Conservation (phyloP, 2,329 filamentous ascomycete genomes). For the Colletotrichum truncatum region DNA sequence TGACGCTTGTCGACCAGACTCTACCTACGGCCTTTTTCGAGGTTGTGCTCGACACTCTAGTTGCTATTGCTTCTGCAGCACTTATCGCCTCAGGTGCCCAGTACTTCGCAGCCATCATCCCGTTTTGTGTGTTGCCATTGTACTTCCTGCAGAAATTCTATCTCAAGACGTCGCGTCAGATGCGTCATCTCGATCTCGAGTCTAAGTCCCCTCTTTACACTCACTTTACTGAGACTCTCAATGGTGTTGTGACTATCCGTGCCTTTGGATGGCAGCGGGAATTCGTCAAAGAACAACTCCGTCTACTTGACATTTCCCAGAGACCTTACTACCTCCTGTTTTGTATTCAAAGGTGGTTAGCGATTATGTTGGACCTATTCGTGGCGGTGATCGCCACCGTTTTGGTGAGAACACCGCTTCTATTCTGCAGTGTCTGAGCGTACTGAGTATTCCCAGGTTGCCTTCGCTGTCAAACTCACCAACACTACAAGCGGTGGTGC, state of each 20-base stretch:
- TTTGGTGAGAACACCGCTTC: conserved; percentile 41
- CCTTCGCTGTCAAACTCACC: conserved; percentile 46
- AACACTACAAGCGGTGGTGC: not conserved
- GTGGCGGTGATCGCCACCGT: conserved; percentile 55
- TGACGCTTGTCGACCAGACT: conserved; percentile 35
- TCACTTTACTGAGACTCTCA: conserved; percentile 54
- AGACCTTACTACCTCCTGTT: conserved; percentile 65
- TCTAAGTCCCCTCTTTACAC: conserved; percentile 47
- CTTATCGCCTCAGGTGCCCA: conserved; percentile 35
- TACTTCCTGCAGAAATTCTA: conserved; percentile 47
- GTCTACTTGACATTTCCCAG: conserved; percentile 62
- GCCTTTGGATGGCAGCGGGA: conserved; percentile 62
- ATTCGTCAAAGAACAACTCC: conserved; percentile 53
- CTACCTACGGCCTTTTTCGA: conserved; percentile 31
- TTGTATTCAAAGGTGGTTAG: conserved; percentile 66
- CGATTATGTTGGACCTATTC: conserved; percentile 58
- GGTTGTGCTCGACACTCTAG: conserved; percentile 37
- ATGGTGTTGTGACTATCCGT: conserved; percentile 58
- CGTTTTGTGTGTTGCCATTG: conserved; percentile 34
- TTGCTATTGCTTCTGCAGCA: not conserved
- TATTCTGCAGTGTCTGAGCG: too few species aligned
- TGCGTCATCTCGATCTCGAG: conserved; percentile 52
- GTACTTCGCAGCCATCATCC: conserved; percentile 40
- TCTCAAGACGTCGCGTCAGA: conserved; percentile 52
- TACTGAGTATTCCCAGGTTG: conserved; percentile 17